Percentiles rank a stretch among this genome's conserved stretches.
phyloP scores from a whole-genome alignment of 129 eudicot species.

The Lactuca sativa region DNA sequence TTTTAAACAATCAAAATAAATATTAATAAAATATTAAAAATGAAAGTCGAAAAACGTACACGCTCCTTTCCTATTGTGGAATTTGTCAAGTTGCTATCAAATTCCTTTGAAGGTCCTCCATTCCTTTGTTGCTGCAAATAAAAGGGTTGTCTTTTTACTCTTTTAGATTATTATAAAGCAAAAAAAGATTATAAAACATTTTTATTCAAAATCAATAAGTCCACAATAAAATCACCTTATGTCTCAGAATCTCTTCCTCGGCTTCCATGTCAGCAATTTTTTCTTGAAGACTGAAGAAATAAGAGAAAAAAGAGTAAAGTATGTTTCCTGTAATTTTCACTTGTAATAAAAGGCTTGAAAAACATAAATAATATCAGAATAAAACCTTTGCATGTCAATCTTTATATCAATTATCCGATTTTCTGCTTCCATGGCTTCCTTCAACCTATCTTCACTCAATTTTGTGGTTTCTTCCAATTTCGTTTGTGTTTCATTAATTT shows the following conservation, averaged over 20 bases:
- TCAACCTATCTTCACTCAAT: conserved; percentile 63
- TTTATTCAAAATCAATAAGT: background rate
- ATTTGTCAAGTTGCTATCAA: conserved; percentile 53
- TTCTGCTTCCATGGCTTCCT: conserved; percentile 70
- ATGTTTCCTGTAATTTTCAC: too few species aligned
- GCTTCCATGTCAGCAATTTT: conserved; percentile 69
- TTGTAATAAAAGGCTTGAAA: too few species aligned
- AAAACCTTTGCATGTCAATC: conserved; percentile 71
- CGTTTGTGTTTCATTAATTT: conserved; percentile 57
- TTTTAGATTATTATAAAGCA: conserved; percentile 17
- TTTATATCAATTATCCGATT: conserved; percentile 65
- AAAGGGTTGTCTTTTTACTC: conserved; percentile 13
- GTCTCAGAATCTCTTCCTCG: conserved; percentile 56
- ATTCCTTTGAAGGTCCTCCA: conserved; percentile 52
- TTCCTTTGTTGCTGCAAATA: conserved; percentile 50
- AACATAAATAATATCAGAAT: background rate
- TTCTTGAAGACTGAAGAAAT: conserved; percentile 64
- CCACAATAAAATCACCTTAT: conserved; percentile 42
- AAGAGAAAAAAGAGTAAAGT: conserved; percentile 4
- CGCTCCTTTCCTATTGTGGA: conserved; percentile 69
- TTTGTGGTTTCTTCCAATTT: conserved; percentile 61
- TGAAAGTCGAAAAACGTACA: conserved; percentile 35
- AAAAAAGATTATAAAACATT: background rate
- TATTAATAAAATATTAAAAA: background rate
- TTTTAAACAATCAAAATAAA: conserved; percentile 4